Evolutionary conservation across 805 yeast genomes (phyloP).

Genomic region (Candida insectorum): DNA sequence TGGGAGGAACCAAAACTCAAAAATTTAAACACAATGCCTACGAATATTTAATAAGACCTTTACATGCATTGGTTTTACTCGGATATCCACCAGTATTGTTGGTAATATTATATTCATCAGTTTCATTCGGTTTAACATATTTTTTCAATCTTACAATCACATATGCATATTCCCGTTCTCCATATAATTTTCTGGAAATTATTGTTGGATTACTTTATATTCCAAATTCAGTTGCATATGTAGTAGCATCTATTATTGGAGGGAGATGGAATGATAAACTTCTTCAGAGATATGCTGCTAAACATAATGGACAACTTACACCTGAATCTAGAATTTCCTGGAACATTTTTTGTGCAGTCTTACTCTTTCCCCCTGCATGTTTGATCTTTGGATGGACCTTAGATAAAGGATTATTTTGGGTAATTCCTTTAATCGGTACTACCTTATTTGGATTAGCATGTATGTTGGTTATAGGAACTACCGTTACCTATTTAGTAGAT

Average conservation of each 20-base stretch:
- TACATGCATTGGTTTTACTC: constrained; percentile 57
- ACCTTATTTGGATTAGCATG: constrained; percentile 79
- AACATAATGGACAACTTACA: constrained; percentile 59
- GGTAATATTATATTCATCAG: constrained; percentile 62
- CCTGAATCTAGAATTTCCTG: constrained; percentile 81
- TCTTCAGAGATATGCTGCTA: constrained; percentile 46
- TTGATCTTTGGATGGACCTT: constrained; percentile 83
- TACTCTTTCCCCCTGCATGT: constrained; percentile 59
- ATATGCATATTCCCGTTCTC: constrained; percentile 54
- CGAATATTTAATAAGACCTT: constrained; percentile 54
- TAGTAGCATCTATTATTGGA: constrained; percentile 73
- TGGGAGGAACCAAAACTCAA: constrained; percentile 4
- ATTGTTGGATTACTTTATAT: constrained; percentile 74
- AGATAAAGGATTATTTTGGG: constrained; percentile 66
- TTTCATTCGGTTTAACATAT: constrained; percentile 69
- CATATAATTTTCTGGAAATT: constrained; percentile 66
- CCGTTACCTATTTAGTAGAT: constrained; percentile 78
- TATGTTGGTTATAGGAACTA: constrained; percentile 80
- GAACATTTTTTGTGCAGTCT: constrained; percentile 65
- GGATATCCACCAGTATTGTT: constrained; percentile 72
- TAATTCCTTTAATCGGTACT: constrained; percentile 75
- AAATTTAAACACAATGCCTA: constrained; percentile 30
- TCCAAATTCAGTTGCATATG: constrained; percentile 78
- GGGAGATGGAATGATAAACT: constrained; percentile 76
- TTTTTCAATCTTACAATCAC: constrained; percentile 74